A percentile compares a stretch with the other conserved stretches of the same genome.
Conservation (phyloP, 352 stramenopile species). For the Phytophthora sansomeana region DNA sequence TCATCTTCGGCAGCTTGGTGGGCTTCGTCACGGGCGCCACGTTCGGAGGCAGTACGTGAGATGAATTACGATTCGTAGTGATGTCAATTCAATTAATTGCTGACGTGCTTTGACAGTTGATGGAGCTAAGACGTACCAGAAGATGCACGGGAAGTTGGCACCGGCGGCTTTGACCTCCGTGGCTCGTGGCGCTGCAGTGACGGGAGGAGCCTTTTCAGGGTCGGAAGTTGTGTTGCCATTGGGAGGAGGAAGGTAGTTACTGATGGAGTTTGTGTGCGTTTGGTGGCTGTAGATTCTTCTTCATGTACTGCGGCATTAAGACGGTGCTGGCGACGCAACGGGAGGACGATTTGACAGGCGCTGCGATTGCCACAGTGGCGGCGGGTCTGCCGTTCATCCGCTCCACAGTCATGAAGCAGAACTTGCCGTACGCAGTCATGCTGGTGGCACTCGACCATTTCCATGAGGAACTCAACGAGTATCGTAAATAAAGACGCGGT, state of each 20-base stretch:
- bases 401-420: constrained; percentile 73
- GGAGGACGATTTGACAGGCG: constrained; percentile 65
- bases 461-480: constrained; percentile 79
- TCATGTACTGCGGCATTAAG: constrained; percentile 79
- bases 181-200: constrained; percentile 59
- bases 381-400: constrained; percentile 68
- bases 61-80: neutral
- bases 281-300: constrained; percentile 66
- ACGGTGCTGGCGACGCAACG: constrained; percentile 71
- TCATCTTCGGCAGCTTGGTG: constrained; percentile 82
- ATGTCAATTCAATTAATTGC: neutral
- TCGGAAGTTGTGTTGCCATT: constrained; percentile 13
- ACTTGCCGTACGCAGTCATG: constrained; percentile 81
- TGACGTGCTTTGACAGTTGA: constrained; percentile 52
- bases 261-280: constrained; percentile 1
- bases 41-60: constrained; percentile 72
- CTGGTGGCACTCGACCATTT: constrained; percentile 83
- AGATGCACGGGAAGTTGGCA: constrained; percentile 59
- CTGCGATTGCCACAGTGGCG: constrained; percentile 58
- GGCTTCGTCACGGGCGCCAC: constrained; percentile 81
- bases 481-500: constrained; percentile 49
- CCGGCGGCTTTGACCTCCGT: constrained; percentile 54
- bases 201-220: constrained; percentile 69
- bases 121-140: constrained; percentile 65
- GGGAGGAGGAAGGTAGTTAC: neutral